Conservation (phyloP, 495 filamentous ascomycete species). For the Penicillium coffeae region DNA sequence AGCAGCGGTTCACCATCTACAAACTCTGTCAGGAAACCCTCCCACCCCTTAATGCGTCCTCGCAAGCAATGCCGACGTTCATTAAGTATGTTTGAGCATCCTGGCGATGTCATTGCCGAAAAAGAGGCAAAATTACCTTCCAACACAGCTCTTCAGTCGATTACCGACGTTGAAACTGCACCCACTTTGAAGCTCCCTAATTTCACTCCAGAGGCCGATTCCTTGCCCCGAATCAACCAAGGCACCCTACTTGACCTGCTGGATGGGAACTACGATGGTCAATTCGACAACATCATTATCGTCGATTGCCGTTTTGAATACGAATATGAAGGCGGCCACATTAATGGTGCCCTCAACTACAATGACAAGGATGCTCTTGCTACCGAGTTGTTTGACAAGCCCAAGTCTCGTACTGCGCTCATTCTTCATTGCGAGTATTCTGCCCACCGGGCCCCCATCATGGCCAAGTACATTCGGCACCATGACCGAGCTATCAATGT, state of each 20-base stretch:
- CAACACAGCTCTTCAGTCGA: conserved; percentile 58
- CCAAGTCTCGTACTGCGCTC: conserved; percentile 67
- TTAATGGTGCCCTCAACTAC: conserved; percentile 86
- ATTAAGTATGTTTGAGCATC: conserved; percentile 94
- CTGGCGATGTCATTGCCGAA: conserved; percentile 77
- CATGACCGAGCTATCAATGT: conserved; percentile 81
- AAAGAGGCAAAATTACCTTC: conserved; percentile 53
- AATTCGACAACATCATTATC: conserved; percentile 73
- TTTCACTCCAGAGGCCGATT: conserved; percentile 75
- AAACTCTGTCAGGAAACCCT: conserved; percentile 64
- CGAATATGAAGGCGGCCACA: conserved; percentile 95
- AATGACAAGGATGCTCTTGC: conserved; percentile 90
- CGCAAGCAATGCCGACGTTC: conserved; percentile 87
- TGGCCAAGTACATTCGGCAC: conserved; percentile 75
- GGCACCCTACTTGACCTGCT: conserved; percentile 78
- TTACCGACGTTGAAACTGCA: conserved; percentile 71
- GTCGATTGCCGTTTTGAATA: conserved; percentile 99
- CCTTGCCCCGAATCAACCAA: conserved; percentile 80
- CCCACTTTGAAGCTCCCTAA: conserved; percentile 75
- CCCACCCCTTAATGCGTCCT: conserved; percentile 69
- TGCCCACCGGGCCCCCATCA: conserved; percentile 92
- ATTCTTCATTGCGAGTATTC: conserved; percentile 99
- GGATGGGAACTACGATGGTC: conserved; percentile 72
- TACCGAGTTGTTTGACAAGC: conserved; percentile 66
- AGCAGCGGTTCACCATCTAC: conserved; percentile 67